Percentiles rank a stretch among this genome's conserved stretches.
These are phyloP conservation scores for Blastobotrys illinoisensis DNA, from an alignment of 1,139 yeast genomes.

Conservation along the genomic window DNA sequence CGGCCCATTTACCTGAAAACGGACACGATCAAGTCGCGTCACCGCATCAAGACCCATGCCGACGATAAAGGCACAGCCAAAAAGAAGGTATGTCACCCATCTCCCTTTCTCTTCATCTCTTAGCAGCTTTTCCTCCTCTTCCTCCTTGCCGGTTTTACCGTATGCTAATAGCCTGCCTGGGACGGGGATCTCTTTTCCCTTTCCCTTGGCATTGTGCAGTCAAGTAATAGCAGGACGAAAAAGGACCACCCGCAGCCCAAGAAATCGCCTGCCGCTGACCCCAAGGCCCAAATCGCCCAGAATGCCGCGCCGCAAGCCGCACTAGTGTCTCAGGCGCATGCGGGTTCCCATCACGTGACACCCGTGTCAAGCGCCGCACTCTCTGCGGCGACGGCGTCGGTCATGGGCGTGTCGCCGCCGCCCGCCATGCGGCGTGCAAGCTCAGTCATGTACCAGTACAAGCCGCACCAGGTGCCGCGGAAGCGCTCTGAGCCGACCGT, in stretches of 20 bases:
- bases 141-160: neutral
- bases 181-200: neutral
- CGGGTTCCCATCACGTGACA: neutral
- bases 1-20: conserved; percentile 88
- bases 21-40: conserved; percentile 85
- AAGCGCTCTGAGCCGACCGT: neutral
- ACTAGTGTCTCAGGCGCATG: too few relatives aligned
- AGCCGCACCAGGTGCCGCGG: neutral
- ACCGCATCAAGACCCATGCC: conserved; percentile 50
- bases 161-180: neutral
- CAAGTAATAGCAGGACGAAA: conserved; percentile 1
- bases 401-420: neutral
- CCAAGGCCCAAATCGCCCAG: too few relatives aligned
- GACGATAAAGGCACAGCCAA: conserved; percentile 1
- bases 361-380: neutral
- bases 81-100: conserved; percentile 1
- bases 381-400: neutral
- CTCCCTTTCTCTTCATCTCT: neutral
- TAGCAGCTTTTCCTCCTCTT: neutral
- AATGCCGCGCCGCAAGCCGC: neutral
- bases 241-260: conserved; percentile 5
- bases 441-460: neutral
- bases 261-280: neutral
- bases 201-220: neutral
- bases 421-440: neutral